Base-by-base conservation (phyloP, 805 yeast species). In the Ogataea paradorogensis region DNA sequence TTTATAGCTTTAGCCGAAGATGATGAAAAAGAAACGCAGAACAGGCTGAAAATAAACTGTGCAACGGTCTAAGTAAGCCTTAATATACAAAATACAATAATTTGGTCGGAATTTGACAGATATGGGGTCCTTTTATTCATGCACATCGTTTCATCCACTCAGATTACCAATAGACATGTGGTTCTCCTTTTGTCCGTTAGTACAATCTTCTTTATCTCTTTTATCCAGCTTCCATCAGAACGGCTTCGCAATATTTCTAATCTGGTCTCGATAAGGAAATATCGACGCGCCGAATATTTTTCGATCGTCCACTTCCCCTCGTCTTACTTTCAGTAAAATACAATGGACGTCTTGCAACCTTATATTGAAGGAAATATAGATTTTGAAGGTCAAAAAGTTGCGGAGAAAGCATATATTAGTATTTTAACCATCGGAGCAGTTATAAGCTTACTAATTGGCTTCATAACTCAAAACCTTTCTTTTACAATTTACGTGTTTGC, bases 351-450 rank as follows among this genome's bases (percentile, higher is more conserved):
- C 15, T 15, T 50, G n/a, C 43, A 37, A 24, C 40, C 50, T 8
- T 50, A 44, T 45, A 11, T 53, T 24, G 60, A 52, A 46, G 56
- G 56, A 25, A 43, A 68, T 44, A 72, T 69, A 46, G 83, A 78
- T 60, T 78, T 71, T 48, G 61, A 67, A 47, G 80, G 82, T 46
- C 85, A 80, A 55, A 59, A 65, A 42, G 49, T 59, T 27, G 74
- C 72, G 7, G 70, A 70, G 25, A 38, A 46, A 11, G 43, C 63
- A 36, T 49, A 63, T 34, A 38, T 50, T 30, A 32, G 35, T 22
- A 28, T 58, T 39, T 48, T 70, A 28, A 55, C 59, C 29, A 8
- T 48, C 18, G 63, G 68, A 30, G 62, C 69, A 2, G 29, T 68
- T 9, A 26, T 70, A 15, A 62, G 79, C n/a, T 63, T 73, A 30